Base-by-base conservation (phyloP, 2,329 filamentous ascomycete genomes). In the Pestalotiopsis sp. region DNA sequence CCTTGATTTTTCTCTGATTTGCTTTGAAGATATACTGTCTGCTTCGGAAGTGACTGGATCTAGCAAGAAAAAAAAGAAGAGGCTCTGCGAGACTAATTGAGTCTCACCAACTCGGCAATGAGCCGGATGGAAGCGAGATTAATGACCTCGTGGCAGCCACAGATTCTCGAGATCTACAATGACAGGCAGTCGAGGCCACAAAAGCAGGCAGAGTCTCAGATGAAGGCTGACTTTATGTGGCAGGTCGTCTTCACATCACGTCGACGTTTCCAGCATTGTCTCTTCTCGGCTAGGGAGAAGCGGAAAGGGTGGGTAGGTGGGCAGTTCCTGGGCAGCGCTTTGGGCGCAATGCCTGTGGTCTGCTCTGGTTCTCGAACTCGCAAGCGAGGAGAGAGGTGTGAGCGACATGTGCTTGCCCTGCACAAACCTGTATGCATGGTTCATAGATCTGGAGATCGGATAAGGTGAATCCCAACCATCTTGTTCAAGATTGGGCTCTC, bases 171-270 rank as follows among this genome's bases (percentile, higher is more conserved):
- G 27, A 39, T 62, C 17, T n/a, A 52, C 45, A 52, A 23, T 52
- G 31, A 39, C 36, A 41, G n/a, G 17, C n/a, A 39, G 20, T 12
- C 17, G 7, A 12, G 36, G 17, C 12, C 23, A 45, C 45, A 20
- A n/a, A 45, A 57, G 9, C 20, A 27, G 14, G 63, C 4, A 25
- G 17, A 25, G 49, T 20, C 57, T n/a, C n/a, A 36, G 13, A 56
- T 20, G 39, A 12, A 25, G 41, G n/a, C 31, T 65, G 41, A 12
- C 63, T 66, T 56, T 66, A 66, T 66, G 63, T 45, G 63, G 63
- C 63, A 66, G 49, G 63, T 66, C 49, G 52, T 23, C 31, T 20
- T 45, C 13, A 36, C 25, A 57, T 56, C 20, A 57, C 31, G 27
- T 58, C 41, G 63, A 45, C 63, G n/a, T 57, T 57, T 56, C 12